A percentile compares a stretch with the other conserved stretches of the same genome.
phyloP scores from a whole-genome alignment of 495 filamentous ascomycete species.

The Daldinia grandis region DNA sequence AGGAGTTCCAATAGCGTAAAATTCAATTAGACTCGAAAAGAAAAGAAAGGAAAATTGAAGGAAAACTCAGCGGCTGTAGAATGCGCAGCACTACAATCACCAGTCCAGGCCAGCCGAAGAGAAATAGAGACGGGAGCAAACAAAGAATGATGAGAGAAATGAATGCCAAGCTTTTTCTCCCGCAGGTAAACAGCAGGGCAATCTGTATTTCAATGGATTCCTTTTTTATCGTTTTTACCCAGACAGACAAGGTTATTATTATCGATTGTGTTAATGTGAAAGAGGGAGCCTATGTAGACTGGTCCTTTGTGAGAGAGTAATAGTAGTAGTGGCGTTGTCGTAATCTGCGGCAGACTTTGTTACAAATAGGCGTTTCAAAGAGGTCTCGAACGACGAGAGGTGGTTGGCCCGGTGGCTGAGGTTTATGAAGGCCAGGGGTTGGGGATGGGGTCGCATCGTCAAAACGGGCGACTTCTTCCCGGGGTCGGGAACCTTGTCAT shows the following conservation, averaged over 20 bases:
- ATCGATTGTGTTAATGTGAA: constrained; percentile 2
- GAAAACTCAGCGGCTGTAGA: constrained; percentile 8
- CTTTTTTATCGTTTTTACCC: not conserved
- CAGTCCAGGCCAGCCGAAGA: constrained; percentile 20
- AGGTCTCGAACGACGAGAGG: constrained; percentile 24
- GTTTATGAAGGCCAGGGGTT: constrained; percentile 15
- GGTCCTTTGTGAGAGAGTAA: not conserved
- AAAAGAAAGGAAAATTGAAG: constrained; percentile 3
- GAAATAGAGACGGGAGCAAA: not conserved
- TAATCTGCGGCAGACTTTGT: constrained; percentile 40
- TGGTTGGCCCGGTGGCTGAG: constrained; percentile 12
- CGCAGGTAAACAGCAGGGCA: constrained; percentile 13
- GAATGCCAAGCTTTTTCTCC: constrained; percentile 37
- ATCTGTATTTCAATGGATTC: constrained; percentile 32
- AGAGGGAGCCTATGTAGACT: constrained; percentile 19
- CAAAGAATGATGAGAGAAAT: constrained; percentile 16
- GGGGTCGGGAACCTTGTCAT: not conserved
- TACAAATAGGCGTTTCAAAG: constrained; percentile 38
- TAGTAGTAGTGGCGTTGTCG: constrained; percentile 8
- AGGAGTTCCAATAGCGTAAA: not conserved
- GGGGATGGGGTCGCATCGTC: constrained; percentile 1
- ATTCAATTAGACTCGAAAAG: constrained; percentile 1
- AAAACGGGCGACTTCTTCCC: not conserved
- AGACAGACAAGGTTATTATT: constrained; percentile 3
- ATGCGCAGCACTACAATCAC: constrained; percentile 36